Conservation (phyloP, 1,284 basidiomycete genomes). For the Fomitiporia mediterranea region DNA sequence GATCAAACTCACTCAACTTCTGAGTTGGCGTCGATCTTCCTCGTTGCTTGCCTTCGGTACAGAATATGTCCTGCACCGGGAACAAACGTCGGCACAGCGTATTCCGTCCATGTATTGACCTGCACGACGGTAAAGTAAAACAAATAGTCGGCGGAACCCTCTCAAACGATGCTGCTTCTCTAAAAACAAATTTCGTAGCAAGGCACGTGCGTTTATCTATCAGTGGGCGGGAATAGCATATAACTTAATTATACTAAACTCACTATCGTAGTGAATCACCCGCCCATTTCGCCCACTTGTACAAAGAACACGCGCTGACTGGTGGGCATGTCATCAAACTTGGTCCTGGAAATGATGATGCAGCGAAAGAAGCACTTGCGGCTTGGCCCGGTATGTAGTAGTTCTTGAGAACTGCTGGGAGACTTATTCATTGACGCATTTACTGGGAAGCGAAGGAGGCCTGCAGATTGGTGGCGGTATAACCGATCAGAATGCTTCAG, state of each 20-base stretch:
- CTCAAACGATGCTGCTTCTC: slow-evolving; percentile 56
- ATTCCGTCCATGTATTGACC: slow-evolving; percentile 96
- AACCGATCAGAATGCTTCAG: slow-evolving; percentile 69
- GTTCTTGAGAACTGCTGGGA: too few species aligned
- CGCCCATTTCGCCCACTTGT: slow-evolving; percentile 78
- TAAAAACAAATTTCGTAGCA: slow-evolving; percentile 92
- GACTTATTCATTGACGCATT: too few species aligned
- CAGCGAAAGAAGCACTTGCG: slow-evolving; percentile 76
- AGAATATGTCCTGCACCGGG: too few species aligned
- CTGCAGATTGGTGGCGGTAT: slow-evolving; percentile 96
- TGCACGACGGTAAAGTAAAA: slow-evolving; percentile 93
- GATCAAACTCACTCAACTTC: too few species aligned
- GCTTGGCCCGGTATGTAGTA: slow-evolving; percentile 73
- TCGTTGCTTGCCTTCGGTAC: too few species aligned
- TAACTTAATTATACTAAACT: slow-evolving; percentile 1
- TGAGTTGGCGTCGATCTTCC: too few species aligned
- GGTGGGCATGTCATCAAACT: slow-evolving; percentile 98
- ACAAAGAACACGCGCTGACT: slow-evolving; percentile 60
- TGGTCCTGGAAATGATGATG: slow-evolving; percentile 83
- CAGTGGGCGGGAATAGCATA: not conserved
- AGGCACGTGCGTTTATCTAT: slow-evolving; percentile 42
- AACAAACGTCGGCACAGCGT: slow-evolving; percentile 25
- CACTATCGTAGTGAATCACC: slow-evolving; percentile 69
- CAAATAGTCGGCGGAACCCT: slow-evolving; percentile 98
- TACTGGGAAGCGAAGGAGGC: slow-evolving; percentile 52